Base-by-base conservation (phyloP, 331 rosid species). In the Malus hybrid region DNA sequence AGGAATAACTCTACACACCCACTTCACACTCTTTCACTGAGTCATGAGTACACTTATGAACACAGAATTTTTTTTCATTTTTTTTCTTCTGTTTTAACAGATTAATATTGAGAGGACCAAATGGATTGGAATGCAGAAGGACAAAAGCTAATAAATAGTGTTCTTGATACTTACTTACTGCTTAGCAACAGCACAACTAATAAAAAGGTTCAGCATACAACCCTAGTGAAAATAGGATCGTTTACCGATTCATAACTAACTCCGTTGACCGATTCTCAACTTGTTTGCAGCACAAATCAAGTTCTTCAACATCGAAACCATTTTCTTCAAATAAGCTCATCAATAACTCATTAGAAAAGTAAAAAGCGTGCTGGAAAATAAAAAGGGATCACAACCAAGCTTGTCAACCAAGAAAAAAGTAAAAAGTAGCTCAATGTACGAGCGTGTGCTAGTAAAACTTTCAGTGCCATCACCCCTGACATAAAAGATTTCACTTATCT, bases 391-490 rank as follows among this genome's bases (percentile, higher is more conserved):
- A 60, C 52, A 57, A 22, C 19, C 64, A 70, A 56, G 36, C 67
- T 44, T 2, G 14, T 33, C 46, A 44, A 78, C 76, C 67, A 68
- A 77, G 70, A 84, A 76, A 56, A 67, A 67, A 71, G 79, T 44
- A 76, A 48, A 67, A 65, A 71, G 79, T 44, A 66, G 74, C 65
- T 62, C 64, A 36, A 54, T 14, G 20, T 69, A 36, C 24, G 29
- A 22, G 50, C n/a, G 62, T 6, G 33, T 20, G 44, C 54, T 33
- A 59, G 16, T 80, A 75, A 67, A 67, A 83, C 99, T 88, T 82
- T 90, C 99, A 71, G 97, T 92, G 80, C 97, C 99, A 67, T 92
- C 99, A 70, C 97, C 97, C 76, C 97, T 87, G 80, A 89, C 99
- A 81, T 88, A 92, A 71, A 95, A 90, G 79, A 89, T 92, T 75